Evolutionary conservation across 306 rosid genomes (phyloP), one percentile per base, ranked within the genome.

Genomic region (Senna siamea): DNA sequence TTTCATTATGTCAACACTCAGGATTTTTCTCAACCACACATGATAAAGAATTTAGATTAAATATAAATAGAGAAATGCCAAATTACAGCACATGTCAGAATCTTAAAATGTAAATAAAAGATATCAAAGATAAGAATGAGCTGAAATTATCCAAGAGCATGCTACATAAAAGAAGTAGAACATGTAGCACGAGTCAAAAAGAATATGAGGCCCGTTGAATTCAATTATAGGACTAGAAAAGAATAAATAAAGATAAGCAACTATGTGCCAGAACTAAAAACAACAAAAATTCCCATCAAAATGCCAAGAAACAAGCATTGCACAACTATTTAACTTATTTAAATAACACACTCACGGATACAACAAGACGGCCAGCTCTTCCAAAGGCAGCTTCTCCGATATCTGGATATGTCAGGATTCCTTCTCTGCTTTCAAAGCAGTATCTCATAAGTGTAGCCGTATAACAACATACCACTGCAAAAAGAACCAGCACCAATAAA

Each of bases 351-450:
- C 94, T 88, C 83, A 93, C 98, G 34, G 95, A 90, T 76, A 88
- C n/a, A 64, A 77, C 2, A 72, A 93, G 67, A 62, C 93, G 89
- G n/a, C 95, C 98, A 69, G 73, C 83, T 87, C 73, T 93, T 78
- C 95, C 98, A 53, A 85, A 93, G 41, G 97, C 98, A 65, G 97
- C 97, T 86, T 93, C 89, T 84, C 97, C 97, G 76, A 93, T 77
- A 79, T 93, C 98, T 40, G 93, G 98, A 76, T 90, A 93, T 66
- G 85, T 83, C 34, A 77, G 19, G 59, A 93, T 79, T 4, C 93
- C 92, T 74, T 89, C 89, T 79, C 74, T 86, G 85, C 86, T 87
- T 82, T 93, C 87, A 66, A 93, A 89, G 80, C 98, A 93, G 80
- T 78, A 76, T 79, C 61, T 89, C 98, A 93, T 90, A 60, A 93